Evolutionary conservation across 2,329 filamentous ascomycete genomes (phyloP), one percentile per base, ranked within the genome.

Genomic region (Cordyceps tenuipes): DNA sequence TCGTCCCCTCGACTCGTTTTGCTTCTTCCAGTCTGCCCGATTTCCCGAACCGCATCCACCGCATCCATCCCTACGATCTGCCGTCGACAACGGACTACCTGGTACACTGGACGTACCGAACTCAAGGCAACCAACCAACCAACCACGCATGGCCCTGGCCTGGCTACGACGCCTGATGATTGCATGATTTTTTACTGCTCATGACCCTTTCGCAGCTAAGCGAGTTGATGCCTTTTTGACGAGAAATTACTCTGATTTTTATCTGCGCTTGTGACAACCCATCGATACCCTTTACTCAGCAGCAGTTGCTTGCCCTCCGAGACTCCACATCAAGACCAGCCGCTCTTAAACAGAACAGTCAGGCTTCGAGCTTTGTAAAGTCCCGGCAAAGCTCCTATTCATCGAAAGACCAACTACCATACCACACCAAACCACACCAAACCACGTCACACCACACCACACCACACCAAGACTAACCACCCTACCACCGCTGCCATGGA

Each of bases 401-500:
- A 13, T 26, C 13, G 54, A 48, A 46, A 36, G n/a, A 34, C 47
- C 31, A 39, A n/a, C 26, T 29, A 41, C 23, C 23, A n/a, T n/a
- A n/a, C n/a, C n/a, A n/a, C n/a, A n/a, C n/a, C n/a, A n/a, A n/a
- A n/a, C n/a, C n/a, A n/a, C n/a, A n/a, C n/a, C n/a, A n/a, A n/a
- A n/a, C n/a, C n/a, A n/a, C n/a, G n/a, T n/a, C n/a, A n/a, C n/a
- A n/a, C n/a, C n/a, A n/a, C n/a, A n/a, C n/a, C n/a, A 51, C 56
- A 41, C 23, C 36, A 44, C 47, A 58, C 36, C 46, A 57, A 36
- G 31, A 39, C 17, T 51, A 56, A 39, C 17, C 46, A 56, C 49
- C 49, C 57, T 50, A 52, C 48, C 46, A 29, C 29, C 29, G 26
- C 44, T 26, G 64, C 50, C 43, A 73, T 72, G 71, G 66, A 70